Evolutionary conservation across 371 early-diverging fungal genomes (phyloP), one percentile per base, ranked within the genome.

Genomic region (Mucor irregularis): DNA sequence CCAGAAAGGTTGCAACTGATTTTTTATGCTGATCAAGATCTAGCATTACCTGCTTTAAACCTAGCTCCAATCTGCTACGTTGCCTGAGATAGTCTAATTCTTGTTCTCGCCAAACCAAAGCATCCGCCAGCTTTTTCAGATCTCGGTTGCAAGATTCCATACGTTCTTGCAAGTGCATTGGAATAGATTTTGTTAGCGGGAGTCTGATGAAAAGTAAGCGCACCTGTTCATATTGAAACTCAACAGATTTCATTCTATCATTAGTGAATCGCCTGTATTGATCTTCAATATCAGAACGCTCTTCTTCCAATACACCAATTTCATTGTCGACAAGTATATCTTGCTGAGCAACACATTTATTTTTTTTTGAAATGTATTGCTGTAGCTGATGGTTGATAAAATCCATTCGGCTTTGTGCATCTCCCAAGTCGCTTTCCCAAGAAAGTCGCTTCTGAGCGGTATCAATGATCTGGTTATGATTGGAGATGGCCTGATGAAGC

Each of bases 341-440:
- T 48, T 66, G 61, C 34, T 61, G 66, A 14, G 66, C 66, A 9
- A 66, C 58, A 17, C 66, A 66, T 21, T 66, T 66, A 25, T 66
- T 66, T 37, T 66, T 66, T 29, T 66, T 57, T 1, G 56, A 56
- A 9, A 57, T 50, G 2, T 61, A 66, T 14, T 50, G 38, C 13
- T 46, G 51, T 6, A 66, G 46, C 9, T 58, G 49, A 21, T 58
- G 42, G 16, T 66, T 48, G 13, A 66, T 6, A 6, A 29, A 49
- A 2, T 61, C 62, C 13, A 66, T 9, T 17, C 39, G 22, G 2
- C 29, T n/a, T 9, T 53, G 46, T 0, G 21, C 29, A 5, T 40
- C 46, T 17, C 49, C 46, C 16, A 66, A 35, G 13, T 43, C 24
- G 4, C 14, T 19, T 39, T 61, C 66, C 66, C 66, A 66, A 19